A percentile compares a stretch with the other conserved stretches of the same genome.
phyloP scores from a whole-genome alignment of 768 basidiomycete species.

The Lentinula sp. region DNA sequence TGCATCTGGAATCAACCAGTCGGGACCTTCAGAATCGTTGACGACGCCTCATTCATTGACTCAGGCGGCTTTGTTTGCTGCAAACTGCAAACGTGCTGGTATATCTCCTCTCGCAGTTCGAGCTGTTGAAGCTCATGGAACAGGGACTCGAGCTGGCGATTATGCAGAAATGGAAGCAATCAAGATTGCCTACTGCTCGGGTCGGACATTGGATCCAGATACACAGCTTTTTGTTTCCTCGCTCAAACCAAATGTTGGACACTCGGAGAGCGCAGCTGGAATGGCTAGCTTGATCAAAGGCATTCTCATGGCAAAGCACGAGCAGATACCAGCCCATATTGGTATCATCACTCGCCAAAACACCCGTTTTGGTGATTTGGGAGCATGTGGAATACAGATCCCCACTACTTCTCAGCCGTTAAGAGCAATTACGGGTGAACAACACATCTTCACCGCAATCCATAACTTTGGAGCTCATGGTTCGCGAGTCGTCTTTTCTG shows the following conservation, averaged over 20 bases:
- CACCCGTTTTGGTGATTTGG: slow-evolving; percentile 4
- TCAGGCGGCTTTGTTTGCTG: slow-evolving; percentile 1
- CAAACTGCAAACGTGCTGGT: slow-evolving; percentile 2
- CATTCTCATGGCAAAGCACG: neutral
- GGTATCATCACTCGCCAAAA: neutral
- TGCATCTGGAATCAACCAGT: slow-evolving; percentile 7
- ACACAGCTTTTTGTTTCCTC: slow-evolving; percentile 1
- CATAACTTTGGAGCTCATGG: slow-evolving; percentile 5
- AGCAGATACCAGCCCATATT: neutral
- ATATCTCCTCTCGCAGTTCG: slow-evolving; percentile 6
- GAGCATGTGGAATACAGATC: neutral
- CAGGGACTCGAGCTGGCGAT: slow-evolving; percentile 4
- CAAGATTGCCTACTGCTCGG: neutral
- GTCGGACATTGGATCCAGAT: neutral
- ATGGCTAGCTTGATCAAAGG: slow-evolving; percentile 4
- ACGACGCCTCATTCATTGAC: slow-evolving; percentile 1
- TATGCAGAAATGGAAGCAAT: slow-evolving; percentile 7
- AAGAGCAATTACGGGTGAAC: neutral
- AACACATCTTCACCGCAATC: neutral
- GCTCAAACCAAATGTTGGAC: slow-evolving; percentile 5
- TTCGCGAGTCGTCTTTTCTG: neutral
- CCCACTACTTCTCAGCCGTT: neutral
- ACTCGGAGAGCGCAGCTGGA: slow-evolving; percentile 6
- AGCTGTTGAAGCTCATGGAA: slow-evolving; percentile 2
- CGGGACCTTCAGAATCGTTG: slow-evolving; percentile 4